These are phyloP conservation scores for Aspergillus intermedius DNA, from an alignment of 2,329 filamentous ascomycete genomes.

Conservation along the genomic window DNA sequence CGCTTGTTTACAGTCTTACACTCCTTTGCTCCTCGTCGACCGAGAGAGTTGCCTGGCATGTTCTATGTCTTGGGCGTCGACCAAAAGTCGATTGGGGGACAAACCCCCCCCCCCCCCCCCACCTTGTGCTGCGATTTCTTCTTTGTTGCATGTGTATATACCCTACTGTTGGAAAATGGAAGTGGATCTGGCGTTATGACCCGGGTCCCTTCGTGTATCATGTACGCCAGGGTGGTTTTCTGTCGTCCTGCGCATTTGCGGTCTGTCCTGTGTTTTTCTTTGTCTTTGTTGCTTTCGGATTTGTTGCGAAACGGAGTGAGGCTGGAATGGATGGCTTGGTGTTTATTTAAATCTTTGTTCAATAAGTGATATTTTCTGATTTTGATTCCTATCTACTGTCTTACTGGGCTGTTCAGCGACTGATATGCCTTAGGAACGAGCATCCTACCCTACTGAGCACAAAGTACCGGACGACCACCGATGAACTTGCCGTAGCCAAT, in stretches of 20 bases:
- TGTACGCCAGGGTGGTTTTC: constrained; percentile 24
- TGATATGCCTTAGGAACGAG: neutral
- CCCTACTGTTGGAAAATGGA: constrained; percentile 20
- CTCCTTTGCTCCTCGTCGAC: constrained; percentile 12
- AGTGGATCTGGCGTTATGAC: constrained; percentile 15
- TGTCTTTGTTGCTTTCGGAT: constrained; percentile 7
- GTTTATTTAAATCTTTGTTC: constrained; percentile 9
- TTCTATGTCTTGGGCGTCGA: constrained; percentile 7
- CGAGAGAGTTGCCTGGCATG: constrained; percentile 8
- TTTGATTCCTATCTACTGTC: constrained; percentile 2
- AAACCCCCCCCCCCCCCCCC: no score
- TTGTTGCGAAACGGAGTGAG: constrained; percentile 24
- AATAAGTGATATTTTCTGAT: constrained; percentile 4
- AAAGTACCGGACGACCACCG: no score
- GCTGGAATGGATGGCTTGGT: constrained; percentile 21
- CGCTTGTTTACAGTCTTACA: constrained; percentile 12
- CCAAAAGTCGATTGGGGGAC: constrained; percentile 10
- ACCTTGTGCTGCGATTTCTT: constrained; percentile 18
- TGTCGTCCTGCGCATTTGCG: constrained; percentile 14
- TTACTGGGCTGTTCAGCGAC: no score
- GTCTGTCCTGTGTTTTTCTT: constrained; percentile 15
- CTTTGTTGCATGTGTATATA: constrained; percentile 21
- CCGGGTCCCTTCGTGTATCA: constrained; percentile 21
- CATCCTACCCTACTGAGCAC: neutral
- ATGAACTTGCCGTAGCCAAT: no score